Percentiles rank a stretch among this genome's conserved stretches.
phyloP scores from a whole-genome alignment of 139 green algal species.

The Volvox reticuliferus region DNA sequence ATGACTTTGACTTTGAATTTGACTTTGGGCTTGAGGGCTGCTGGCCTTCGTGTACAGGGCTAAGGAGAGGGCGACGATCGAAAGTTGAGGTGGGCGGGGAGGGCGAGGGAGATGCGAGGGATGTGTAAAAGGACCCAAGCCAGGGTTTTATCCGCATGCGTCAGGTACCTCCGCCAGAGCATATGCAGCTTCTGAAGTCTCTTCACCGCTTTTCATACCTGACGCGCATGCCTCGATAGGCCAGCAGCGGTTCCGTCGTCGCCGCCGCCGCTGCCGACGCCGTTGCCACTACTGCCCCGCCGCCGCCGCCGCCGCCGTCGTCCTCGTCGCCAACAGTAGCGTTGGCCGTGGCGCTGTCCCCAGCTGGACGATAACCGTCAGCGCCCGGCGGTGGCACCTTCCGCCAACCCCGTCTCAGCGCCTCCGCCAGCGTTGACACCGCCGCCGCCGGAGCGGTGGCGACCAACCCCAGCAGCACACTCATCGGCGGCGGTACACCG shows the following conservation, averaged over 20 bases:
- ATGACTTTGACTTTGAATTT: no score
- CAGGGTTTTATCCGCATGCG: no score
- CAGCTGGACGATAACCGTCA: not conserved
- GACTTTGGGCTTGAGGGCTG: no score
- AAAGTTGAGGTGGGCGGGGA: not conserved
- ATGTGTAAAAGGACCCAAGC: not conserved
- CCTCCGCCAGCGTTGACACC: conserved; percentile 29
- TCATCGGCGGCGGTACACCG: not conserved
- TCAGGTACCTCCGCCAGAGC: no score
- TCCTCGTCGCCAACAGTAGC: not conserved
- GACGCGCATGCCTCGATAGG: conserved; percentile 18
- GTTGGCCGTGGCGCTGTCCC: not conserved
- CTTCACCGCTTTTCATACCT: not conserved
- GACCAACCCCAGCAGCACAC: not conserved
- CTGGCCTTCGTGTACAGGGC: no score
- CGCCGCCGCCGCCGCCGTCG: not conserved
- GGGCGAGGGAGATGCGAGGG: not conserved
- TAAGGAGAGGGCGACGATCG: not conserved
- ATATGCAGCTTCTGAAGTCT: no score
- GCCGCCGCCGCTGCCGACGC: not conserved
- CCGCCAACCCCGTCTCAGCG: conserved; percentile 13
- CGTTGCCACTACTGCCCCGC: not conserved
- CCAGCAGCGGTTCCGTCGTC: conserved; percentile 12
- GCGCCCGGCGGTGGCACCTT: not conserved
- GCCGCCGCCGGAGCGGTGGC: not conserved